These are phyloP conservation scores for Fonsecaea pugnacius DNA, from an alignment of 2,329 filamentous ascomycete species.

Conservation along the genomic window DNA sequence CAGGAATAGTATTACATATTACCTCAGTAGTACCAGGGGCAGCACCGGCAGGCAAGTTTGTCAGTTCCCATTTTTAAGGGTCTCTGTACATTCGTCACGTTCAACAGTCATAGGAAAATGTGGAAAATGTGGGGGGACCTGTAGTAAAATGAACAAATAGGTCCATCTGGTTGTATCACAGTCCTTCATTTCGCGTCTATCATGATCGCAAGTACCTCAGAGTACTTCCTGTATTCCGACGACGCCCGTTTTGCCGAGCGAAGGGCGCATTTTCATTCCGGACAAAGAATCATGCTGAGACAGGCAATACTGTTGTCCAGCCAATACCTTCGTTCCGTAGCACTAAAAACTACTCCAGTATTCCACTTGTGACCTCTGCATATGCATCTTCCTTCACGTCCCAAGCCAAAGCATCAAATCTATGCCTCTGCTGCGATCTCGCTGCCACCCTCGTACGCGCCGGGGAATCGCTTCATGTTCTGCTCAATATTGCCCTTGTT, in stretches of 20 bases:
- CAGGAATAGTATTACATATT: background rate
- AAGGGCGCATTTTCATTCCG: background rate
- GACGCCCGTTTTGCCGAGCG: background rate
- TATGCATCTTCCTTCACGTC: background rate
- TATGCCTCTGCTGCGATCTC: conserved; percentile 52
- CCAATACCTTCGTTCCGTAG: background rate
- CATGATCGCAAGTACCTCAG: background rate
- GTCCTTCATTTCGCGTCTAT: conserved; percentile 9
- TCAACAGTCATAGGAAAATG: background rate
- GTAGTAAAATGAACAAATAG: background rate
- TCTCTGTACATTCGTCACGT: background rate
- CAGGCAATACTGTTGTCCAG: background rate
- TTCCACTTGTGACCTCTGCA: background rate
- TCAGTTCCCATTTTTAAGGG: background rate
- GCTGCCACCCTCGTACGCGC: conserved; percentile 66
- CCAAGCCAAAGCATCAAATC: conserved; percentile 29
- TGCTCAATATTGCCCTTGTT: conserved; percentile 84
- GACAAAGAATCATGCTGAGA: background rate
- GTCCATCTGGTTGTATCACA: background rate
- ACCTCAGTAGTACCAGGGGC: background rate
- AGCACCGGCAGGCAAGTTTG: background rate
- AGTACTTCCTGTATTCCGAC: background rate
- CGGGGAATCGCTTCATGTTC: conserved; percentile 95
- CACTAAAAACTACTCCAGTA: background rate
- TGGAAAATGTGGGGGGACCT: background rate